Base-by-base conservation (phyloP, 2,329 filamentous ascomycete genomes). In the Fusarium sublunatum region DNA sequence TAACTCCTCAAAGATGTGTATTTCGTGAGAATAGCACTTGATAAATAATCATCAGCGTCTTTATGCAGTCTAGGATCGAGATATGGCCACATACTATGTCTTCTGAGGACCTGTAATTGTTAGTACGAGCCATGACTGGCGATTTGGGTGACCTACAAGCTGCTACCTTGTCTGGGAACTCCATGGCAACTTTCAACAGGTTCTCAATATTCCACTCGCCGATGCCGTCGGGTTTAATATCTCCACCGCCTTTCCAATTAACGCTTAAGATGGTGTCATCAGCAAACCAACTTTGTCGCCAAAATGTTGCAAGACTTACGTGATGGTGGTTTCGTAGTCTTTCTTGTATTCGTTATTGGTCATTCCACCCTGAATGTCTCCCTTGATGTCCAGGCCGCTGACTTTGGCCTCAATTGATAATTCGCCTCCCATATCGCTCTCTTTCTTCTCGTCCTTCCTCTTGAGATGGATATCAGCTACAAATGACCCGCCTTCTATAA, bases 401-500 rank as follows among this genome's bases (percentile, higher is more conserved):
- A 50, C n/a, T n/a, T 57, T 50, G 15, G 41, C 46, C 34, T 45
- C 22, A 7, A 51, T 31, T 5, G 38, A 31, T 6, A 57, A 13
- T 2, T 24, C 53, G 10, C 53, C 53, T 6, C 53, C 46, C n/a
- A 57, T 40, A 12, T 46, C 35, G 35, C 24, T 49, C 2, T 26
- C 38, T 5, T 49, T 44, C 3, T 50, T 41, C 8, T 45, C 31
- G 25, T 48, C 43, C 5, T 38, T 38, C 5, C 46, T 24, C 9
- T 41, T 49, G 15, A 31, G 32, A 15, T 34, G 25, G 32, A 61
- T 42, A 2, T 38, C 24, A 12, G 53, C 53, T 41, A 45, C 39
- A 13, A 61, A 58, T n/a, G 58, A 49, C 6, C 54, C 53, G 1
- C 61, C 64, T 29, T 58, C 50, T 5, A 61, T 31, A 35, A 61